A percentile compares a stretch with the other conserved stretches of the same genome.
phyloP scores from a whole-genome alignment of 805 yeast genomes.

The Wilhelminamyces savonicus region DNA sequence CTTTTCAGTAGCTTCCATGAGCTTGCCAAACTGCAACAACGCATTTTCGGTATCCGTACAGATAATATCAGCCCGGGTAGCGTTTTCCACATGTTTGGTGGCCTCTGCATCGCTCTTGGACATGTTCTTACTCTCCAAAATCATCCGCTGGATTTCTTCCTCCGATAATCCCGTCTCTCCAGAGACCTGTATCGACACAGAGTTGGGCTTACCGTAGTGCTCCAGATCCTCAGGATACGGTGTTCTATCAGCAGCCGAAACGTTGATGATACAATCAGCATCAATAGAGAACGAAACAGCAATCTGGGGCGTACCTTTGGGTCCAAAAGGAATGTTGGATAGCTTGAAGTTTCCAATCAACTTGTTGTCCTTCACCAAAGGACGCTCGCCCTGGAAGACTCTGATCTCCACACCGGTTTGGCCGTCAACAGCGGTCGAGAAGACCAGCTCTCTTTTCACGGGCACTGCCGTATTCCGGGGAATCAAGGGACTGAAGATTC shows the following conservation, averaged over 20 bases:
- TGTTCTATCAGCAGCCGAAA: conserved; percentile 51
- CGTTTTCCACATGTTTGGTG: conserved; percentile 61
- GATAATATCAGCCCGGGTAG: conserved; percentile 70
- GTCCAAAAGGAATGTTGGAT: conserved; percentile 66
- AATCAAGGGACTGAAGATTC: conserved; percentile 72
- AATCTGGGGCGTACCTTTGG: conserved; percentile 77
- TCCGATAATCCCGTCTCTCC: conserved; percentile 63
- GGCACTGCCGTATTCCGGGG: conserved; percentile 78
- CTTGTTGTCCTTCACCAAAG: conserved; percentile 72
- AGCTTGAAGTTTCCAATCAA: conserved; percentile 69
- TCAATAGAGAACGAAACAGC: conserved; percentile 73
- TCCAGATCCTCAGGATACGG: conserved; percentile 30
- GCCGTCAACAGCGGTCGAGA: conserved; percentile 79
- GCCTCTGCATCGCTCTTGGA: conserved; percentile 54
- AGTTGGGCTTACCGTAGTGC: conserved; percentile 39
- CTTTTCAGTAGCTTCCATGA: conserved; percentile 46
- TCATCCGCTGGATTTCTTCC: conserved; percentile 56
- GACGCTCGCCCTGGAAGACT: conserved; percentile 78
- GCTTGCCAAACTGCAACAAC: conserved; percentile 57
- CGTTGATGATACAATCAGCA: conserved; percentile 69
- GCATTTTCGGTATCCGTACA: conserved; percentile 88
- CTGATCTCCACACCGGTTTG: conserved; percentile 79
- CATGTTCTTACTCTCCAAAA: conserved; percentile 60
- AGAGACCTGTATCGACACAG: conserved; percentile 44
- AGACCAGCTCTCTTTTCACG: conserved; percentile 63